Evolutionary conservation across 2,329 filamentous ascomycete genomes (phyloP), one percentile per base, ranked within the genome.

Genomic region (Claviceps cyperi): DNA sequence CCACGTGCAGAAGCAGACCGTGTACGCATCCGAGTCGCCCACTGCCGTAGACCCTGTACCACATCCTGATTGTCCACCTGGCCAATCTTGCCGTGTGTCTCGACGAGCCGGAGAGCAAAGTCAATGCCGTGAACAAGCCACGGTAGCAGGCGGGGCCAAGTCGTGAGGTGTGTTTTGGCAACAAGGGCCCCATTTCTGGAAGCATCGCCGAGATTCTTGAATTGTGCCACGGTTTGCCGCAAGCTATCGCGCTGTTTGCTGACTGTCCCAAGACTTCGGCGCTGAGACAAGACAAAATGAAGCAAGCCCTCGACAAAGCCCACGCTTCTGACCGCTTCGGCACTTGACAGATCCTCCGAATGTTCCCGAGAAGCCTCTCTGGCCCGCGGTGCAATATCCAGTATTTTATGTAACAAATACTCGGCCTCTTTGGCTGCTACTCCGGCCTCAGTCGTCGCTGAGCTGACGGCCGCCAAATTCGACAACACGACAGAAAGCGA

Each of bases 261-360:
- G 13, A 66, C 59, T 17, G 64, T 56, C 41, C 70, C 66, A 36
- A 83, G 66, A 5, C 68, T 64, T 45, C 63, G 64, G 52, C 83
- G 74, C 62, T 90, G 85, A 3, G 69, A 66, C 13, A 86, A 60
- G 1, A 78, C 63, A n/a, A 80, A 68, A 52, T 83, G 75, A 32
- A 97, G 70, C 52, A 96, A 74, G 24, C 90, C 88, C 63, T 98
- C 92, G n/a, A 96, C 70, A 55, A 86, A 86, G 0, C 88, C 88
- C 46, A 86, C 76, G 62, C 88, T 90, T 60, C 90, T 78, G 41
- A 77, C 75, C 7, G 92, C 77, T 58, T 96, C 88, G 8, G 86
- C 83, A 41, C 81, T 76, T 43, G 84, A 94, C 39, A 98, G 69
- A 55, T 98, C 94, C 38, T 86, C 83, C 0, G 86, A 88, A 64